Base-by-base conservation (phyloP, 2,329 filamentous ascomycete species). In the Ceratocystis cubensis region DNA sequence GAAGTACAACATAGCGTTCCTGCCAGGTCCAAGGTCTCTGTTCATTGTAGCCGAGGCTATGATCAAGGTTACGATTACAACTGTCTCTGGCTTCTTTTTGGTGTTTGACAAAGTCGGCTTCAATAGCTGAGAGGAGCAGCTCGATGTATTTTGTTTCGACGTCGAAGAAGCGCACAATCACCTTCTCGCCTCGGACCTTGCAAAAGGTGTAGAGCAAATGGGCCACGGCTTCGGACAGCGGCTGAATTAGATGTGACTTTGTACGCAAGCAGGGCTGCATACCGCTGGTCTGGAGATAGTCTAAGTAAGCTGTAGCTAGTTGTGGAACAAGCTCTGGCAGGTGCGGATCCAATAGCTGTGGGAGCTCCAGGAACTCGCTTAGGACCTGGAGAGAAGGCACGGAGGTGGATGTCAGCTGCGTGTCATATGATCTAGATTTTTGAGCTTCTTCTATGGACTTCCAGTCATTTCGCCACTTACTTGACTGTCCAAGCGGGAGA, bases 291-390 rank as follows among this genome's bases (percentile, higher is more conserved):
- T 78, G 78, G 7, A 91, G 76, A 71, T 84, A 85, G 65, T 84
- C 82, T 22, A 96, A 78, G 72, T 93, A 95, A 20, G 89, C 87
- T 72, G 87, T 82, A 30, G 90, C 85, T 45, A 97, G 80, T 50
- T 83, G 78, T 28, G 89, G 87, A 63, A 97, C 80, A 75, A 95
- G 85, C 69, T 78, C 81, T 63, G 88, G 85, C 53, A 99, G 81
- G 74, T 93, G 84, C 8, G 90, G 84, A 76, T 99, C 94, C 30
- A 99, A 82, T 48, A 97, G 82, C 74, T 99, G 94, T 20, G 94
- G 94, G 70, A 95, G 87, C 78, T 96, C 92, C 79, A 97, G 93
- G 71, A 97, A 99, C 1, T 88, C 86, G 71, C 96, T 91, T 63
- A 99, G 84, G 3, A 82, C 74, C 79, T 81, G 44, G 17, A 7